These are phyloP conservation scores for Calonectria pteridis DNA, from an alignment of 2,329 filamentous ascomycete species.

Conservation along the genomic window DNA sequence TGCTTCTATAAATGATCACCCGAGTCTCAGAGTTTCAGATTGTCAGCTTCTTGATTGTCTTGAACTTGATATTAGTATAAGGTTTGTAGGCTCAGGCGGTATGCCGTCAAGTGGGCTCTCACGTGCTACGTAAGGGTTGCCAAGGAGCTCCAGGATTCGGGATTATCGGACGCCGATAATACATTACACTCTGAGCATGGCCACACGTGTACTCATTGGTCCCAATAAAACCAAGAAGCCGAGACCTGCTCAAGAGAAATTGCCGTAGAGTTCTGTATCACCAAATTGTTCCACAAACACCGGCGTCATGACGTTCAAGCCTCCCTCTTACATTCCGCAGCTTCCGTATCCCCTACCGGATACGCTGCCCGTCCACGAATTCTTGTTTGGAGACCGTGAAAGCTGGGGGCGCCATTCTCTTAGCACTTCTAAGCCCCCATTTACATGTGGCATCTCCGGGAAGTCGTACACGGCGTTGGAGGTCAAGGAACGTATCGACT, in stretches of 20 bases:
- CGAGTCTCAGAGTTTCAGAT: background rate
- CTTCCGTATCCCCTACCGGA: constrained; percentile 11
- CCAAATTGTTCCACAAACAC: background rate
- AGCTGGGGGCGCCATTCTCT: constrained; percentile 10
- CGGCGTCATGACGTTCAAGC: constrained; percentile 13
- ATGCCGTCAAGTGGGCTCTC: background rate
- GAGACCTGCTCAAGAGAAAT: background rate
- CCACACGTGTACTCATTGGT: constrained; percentile 17
- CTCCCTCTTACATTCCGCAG: constrained; percentile 18
- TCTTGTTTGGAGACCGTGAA: constrained; percentile 15
- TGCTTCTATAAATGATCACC: background rate
- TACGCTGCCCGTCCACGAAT: constrained; percentile 17
- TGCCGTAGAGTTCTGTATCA: constrained; percentile 1
- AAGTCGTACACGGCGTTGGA: constrained; percentile 8
- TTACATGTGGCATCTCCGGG: constrained; percentile 20
- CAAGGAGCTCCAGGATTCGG: background rate
- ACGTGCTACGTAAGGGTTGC: constrained; percentile 2
- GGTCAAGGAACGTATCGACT: constrained; percentile 10
- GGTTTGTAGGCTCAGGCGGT: background rate
- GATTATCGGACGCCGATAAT: background rate
- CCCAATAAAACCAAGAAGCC: constrained; percentile 2
- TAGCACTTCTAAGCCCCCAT: constrained; percentile 13
- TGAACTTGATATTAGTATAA: background rate
- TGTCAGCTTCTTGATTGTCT: background rate
- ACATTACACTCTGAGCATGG: constrained; percentile 8